Evolutionary conservation across 2,329 filamentous ascomycete species (phyloP), one percentile per base, ranked within the genome.

Genomic region (Nakataea oryzae): DNA sequence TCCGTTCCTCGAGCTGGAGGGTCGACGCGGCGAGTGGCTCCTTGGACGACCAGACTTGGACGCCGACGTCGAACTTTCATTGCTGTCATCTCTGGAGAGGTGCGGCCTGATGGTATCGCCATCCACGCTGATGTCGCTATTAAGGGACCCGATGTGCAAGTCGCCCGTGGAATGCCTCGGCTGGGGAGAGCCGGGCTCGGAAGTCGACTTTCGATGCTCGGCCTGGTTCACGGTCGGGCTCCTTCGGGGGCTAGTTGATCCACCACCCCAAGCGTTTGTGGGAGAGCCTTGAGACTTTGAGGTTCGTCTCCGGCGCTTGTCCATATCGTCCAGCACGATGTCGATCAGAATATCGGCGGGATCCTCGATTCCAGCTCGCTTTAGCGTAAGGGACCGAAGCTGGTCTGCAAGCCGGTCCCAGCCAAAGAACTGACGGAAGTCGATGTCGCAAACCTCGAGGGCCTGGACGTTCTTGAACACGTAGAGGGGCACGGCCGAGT

Each of bases 381-480:
- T 96, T 66, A 99, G 80, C 2, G 90, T 95, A 66, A 99, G 80
- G 65, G 91, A 96, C 64, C 92, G 87, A 65, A 99, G 78, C 73
- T 97, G 93, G 71, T 99, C 95, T 11, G 95, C 90, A 62, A 97
- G 77, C 63, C 90, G 86, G 73, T 99, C 93, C 95, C 95, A 99
- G 63, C 95, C 95, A 75, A 92, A 96, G 76, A 97, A 97, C 69
- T 96, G 93, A 65, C 95, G 86, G 72, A 96, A 97, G 74, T 99
- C 95, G 71, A 97, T 89, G 75, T 96, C 93, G 76, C 88, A 93
- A 61, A 99, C 90, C 74, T 99, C 95, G 66, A 99, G 81, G 27
- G 91, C 89, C 75, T 93, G 93, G 61, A 97, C 79, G 68, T 97
- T 99, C 77, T 99, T 97, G 83, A 99, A 97, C 11, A 90, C 90